A percentile compares a stretch with the other conserved stretches of the same genome.
Conservation (phyloP, 2,329 filamentous ascomycete species). For the Aspergillus vadensis region DNA sequence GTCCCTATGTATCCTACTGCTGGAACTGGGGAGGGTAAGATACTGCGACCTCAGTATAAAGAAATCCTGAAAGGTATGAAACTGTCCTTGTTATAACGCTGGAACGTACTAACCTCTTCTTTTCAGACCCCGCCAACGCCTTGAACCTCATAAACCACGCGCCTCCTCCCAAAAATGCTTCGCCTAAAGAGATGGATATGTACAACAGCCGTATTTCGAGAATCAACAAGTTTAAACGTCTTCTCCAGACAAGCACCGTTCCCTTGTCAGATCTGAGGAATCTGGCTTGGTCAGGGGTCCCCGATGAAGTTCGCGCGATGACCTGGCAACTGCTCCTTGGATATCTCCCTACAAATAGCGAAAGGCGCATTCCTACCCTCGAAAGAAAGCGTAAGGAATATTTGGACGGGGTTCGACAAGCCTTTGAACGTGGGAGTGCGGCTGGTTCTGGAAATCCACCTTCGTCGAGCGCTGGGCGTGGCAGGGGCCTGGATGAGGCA, state of each 20-base stretch:
- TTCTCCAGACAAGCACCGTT: conserved; percentile 89
- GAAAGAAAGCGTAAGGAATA: conserved; percentile 97
- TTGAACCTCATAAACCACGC: conserved; percentile 92
- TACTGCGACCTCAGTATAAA: conserved; percentile 94
- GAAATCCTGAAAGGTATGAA: conserved; percentile 74
- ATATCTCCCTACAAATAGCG: conserved; percentile 95
- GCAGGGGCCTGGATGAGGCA: conserved; percentile 87
- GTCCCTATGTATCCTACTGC: conserved; percentile 80
- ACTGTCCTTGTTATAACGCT: neutral
- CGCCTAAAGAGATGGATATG: conserved; percentile 80
- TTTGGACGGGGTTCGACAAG: conserved; percentile 78
- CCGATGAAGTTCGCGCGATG: conserved; percentile 94
- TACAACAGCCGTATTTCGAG: conserved; percentile 85
- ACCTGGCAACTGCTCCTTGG: conserved; percentile 97
- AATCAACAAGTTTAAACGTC: conserved; percentile 98
- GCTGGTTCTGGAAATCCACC: conserved; percentile 45
- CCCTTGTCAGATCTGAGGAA: conserved; percentile 79
- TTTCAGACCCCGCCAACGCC: conserved; percentile 77
- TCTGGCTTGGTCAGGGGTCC: conserved; percentile 90
- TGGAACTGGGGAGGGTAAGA: conserved; percentile 91
- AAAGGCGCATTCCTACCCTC: conserved; percentile 82
- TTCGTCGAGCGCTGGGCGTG: conserved; percentile 53
- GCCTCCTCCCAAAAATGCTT: conserved; percentile 69
- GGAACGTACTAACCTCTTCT: neutral
- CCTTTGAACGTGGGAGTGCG: conserved; percentile 59